phyloP scores from a whole-genome alignment of 1,139 yeast species.

The Petasospora fabianii region DNA sequence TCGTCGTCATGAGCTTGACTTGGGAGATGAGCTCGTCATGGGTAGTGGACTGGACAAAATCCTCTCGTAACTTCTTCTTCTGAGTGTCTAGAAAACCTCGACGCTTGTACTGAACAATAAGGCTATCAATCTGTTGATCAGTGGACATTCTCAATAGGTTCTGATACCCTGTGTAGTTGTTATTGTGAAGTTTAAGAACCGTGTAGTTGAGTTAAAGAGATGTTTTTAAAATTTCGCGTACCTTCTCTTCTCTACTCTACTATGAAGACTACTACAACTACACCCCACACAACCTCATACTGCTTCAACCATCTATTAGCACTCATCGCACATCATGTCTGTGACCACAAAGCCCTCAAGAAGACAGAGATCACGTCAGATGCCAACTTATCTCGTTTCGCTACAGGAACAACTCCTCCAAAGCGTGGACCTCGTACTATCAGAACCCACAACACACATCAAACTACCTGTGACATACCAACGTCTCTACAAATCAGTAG shows the following conservation, averaged over 20 bases:
- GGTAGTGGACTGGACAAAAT: slow-evolving; percentile 18
- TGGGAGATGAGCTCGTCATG: slow-evolving; percentile 15
- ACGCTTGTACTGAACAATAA: slow-evolving; percentile 22
- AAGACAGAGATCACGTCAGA: slow-evolving; percentile 1
- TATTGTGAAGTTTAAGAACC: background rate
- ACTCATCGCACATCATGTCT: background rate
- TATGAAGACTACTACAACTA: too few species aligned
- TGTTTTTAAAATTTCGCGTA: too few species aligned
- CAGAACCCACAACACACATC: slow-evolving; percentile 1
- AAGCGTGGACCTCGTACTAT: slow-evolving; percentile 4
- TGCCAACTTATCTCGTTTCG: slow-evolving; percentile 8
- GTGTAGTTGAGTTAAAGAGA: too few species aligned
- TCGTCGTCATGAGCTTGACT: slow-evolving; percentile 15
- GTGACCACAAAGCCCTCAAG: background rate
- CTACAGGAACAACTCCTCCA: slow-evolving; percentile 6
- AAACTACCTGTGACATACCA: slow-evolving; percentile 16
- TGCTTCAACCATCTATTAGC: too few species aligned
- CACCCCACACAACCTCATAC: too few species aligned
- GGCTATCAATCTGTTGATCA: slow-evolving; percentile 9
- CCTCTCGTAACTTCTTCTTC: slow-evolving; percentile 14
- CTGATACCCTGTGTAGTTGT: background rate
- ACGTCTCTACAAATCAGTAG: slow-evolving; percentile 35
- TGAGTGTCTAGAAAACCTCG: slow-evolving; percentile 23
- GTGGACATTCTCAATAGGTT: slow-evolving; percentile 4
- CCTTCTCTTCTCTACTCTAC: too few species aligned